Percentiles rank a stretch among this genome's conserved stretches.
Conservation (phyloP, 192 early-diverging fungal species). For the Entomortierella lignicola region DNA sequence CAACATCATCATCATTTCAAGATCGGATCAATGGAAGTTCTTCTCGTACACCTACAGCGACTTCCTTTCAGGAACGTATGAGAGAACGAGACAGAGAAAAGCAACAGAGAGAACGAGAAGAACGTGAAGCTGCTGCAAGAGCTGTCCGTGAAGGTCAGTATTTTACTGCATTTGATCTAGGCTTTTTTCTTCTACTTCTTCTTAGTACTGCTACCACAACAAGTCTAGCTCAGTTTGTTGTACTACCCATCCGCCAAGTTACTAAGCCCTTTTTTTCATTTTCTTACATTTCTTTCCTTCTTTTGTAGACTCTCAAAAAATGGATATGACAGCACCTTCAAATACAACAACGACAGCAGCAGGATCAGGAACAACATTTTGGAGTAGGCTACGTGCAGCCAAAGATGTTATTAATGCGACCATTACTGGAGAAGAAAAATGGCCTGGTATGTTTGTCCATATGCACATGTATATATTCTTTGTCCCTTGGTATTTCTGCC, state of each 20-base stretch:
- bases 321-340: slow-evolving; percentile 5
- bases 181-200: background rate
- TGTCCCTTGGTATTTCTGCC: background rate
- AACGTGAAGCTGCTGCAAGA: slow-evolving; percentile 41
- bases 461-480: too few relatives aligned
- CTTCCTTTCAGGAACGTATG: slow-evolving; percentile 46
- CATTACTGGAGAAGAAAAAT: slow-evolving; percentile 52
- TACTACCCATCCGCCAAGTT: too few relatives aligned
- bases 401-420: slow-evolving; percentile 49
- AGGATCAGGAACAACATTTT: slow-evolving; percentile 29
- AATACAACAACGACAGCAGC: slow-evolving; percentile 17
- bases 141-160: slow-evolving; percentile 36
- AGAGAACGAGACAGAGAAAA: slow-evolving; percentile 46
- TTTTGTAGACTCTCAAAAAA: slow-evolving; percentile 1
- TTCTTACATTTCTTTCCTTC: background rate
- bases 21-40: slow-evolving; percentile 18
- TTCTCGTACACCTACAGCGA: slow-evolving; percentile 18
- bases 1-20: slow-evolving; percentile 27
- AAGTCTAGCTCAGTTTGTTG: too few relatives aligned
- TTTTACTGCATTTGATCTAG: background rate
- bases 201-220: background rate
- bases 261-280: background rate
- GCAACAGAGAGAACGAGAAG: slow-evolving; percentile 37
- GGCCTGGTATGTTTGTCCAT: slow-evolving; percentile 41
- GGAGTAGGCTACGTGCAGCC: slow-evolving; percentile 36